Base-by-base conservation (phyloP, 768 basidiomycete genomes). In the Mycena sanguinolenta region DNA sequence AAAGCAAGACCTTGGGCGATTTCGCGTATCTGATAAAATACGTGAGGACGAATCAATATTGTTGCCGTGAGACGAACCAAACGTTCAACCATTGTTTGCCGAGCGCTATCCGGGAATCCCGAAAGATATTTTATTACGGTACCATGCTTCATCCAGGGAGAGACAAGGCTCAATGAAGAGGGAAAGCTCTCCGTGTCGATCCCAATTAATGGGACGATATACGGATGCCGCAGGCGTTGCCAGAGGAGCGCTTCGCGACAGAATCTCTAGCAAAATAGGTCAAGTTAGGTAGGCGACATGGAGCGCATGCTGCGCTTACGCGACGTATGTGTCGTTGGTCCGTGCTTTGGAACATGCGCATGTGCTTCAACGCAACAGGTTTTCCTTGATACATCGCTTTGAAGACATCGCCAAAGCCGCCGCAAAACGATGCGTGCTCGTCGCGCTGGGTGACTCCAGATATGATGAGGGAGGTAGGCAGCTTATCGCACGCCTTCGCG, bases 131-230 rank as follows among this genome's bases (percentile, higher is more conserved):
- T 65, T 34, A 73, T 73, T 4, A 76, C 67, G 4, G 72, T 76
- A 0, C 77, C 77, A 58, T 78, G 75, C n/a, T 73, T 60, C 77
- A 78, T 77, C 74, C 75, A 78, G 1, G 77, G 77, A 28, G 77
- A 77, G 32, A 78, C 73, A 55, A 78, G 53, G 58, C 75, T 75
- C 27, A 74, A 60, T 2, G 54, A 58, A 0, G 75, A 73, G 5
- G 63, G 39, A 62, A 76, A 77, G 7, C 67, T 54, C 28, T 73
- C 72, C 19, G 63, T 68, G 52, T 73, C 69, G 23, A 78, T 73
- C 7, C 77, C 77, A 36, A 73, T 67, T 25, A 78, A 60, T 0
- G 76, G 76, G 0, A 77, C 60, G 12, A 78, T 73, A 46, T 73
- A 67, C 2, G 52, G 63, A 62, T 77, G 71, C 16, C 62, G 52